phyloP scores from a whole-genome alignment of 2,329 filamentous ascomycete genomes.

The Penicillium sp. region DNA sequence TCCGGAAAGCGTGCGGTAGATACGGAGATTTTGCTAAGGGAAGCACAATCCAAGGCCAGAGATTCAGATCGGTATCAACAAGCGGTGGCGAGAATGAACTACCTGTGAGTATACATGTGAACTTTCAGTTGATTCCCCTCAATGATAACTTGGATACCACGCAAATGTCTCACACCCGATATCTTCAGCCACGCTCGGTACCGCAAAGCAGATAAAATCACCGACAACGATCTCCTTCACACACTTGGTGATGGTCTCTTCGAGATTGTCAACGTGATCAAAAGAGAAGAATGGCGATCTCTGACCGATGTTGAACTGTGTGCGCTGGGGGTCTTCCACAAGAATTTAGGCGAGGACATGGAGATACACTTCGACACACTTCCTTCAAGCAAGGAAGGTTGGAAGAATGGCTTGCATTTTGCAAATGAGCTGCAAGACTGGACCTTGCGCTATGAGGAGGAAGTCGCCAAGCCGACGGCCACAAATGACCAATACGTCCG shows the following conservation, averaged over 20 bases:
- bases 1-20: constrained; percentile 53
- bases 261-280: constrained; percentile 63
- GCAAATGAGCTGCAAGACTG: constrained; percentile 9
- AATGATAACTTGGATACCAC: no score
- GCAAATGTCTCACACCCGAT: not conserved
- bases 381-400: constrained; percentile 13
- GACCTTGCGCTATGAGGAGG: constrained; percentile 14
- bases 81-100: constrained; percentile 62
- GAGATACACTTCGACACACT: constrained; percentile 49
- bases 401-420: constrained; percentile 11
- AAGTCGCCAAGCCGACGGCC: constrained; percentile 12
- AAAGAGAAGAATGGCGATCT: constrained; percentile 65
- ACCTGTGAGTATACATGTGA: constrained; percentile 36
- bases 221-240: constrained; percentile 60
- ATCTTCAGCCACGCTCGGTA: constrained; percentile 49
- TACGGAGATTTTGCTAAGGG: constrained; percentile 48
- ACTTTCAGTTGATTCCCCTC: not conserved
- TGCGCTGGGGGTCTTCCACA: constrained; percentile 65
- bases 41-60: constrained; percentile 41
- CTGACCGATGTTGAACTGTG: constrained; percentile 65
- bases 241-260: constrained; percentile 61
- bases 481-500: constrained; percentile 20
- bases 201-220: constrained; percentile 56
- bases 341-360: constrained; percentile 66
- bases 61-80: constrained; percentile 42